These are phyloP conservation scores for Cardamine resedifolia DNA, from an alignment of 345 rosid species.

Conservation along the genomic window DNA sequence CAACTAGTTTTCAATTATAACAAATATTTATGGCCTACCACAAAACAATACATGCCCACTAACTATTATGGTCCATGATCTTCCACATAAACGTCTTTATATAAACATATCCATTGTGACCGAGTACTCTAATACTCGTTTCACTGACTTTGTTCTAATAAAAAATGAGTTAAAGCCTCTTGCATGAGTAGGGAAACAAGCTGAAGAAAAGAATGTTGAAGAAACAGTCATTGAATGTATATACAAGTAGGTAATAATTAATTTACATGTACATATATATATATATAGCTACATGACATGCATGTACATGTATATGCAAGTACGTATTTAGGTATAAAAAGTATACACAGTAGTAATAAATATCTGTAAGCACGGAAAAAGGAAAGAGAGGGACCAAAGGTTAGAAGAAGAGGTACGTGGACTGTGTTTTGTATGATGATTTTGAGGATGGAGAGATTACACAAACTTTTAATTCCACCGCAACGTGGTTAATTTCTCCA, in stretches of 20 bases:
- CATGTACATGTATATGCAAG: constrained; percentile 15
- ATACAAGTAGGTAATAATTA: constrained; percentile 22
- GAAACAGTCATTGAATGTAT: constrained; percentile 31
- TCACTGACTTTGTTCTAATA: too few species aligned
- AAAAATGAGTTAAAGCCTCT: too few species aligned
- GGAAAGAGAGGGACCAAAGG: constrained; percentile 28
- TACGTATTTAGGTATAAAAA: constrained; percentile 25
- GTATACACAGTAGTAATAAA: constrained; percentile 19
- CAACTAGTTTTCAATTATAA: constrained; percentile 11
- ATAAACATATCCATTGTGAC: neutral
- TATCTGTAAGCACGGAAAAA: constrained; percentile 21
- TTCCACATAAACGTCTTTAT: constrained; percentile 28
- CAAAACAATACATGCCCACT: constrained; percentile 16
- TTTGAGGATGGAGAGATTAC: constrained; percentile 24
- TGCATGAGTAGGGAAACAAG: too few species aligned
- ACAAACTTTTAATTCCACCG: constrained; percentile 31
- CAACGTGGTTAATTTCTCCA: constrained; percentile 38
- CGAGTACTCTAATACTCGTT: too few species aligned
- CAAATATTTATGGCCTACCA: constrained; percentile 28
- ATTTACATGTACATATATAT: neutral
- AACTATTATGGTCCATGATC: constrained; percentile 28
- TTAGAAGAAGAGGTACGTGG: constrained; percentile 35
- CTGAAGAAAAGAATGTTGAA: too few species aligned
- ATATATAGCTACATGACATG: constrained; percentile 3
- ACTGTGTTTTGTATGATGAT: constrained; percentile 11